A percentile compares a stretch with the other conserved stretches of the same genome.
phyloP scores from a whole-genome alignment of 2,329 filamentous ascomycete species.

The Phaeoacremonium minimum region DNA sequence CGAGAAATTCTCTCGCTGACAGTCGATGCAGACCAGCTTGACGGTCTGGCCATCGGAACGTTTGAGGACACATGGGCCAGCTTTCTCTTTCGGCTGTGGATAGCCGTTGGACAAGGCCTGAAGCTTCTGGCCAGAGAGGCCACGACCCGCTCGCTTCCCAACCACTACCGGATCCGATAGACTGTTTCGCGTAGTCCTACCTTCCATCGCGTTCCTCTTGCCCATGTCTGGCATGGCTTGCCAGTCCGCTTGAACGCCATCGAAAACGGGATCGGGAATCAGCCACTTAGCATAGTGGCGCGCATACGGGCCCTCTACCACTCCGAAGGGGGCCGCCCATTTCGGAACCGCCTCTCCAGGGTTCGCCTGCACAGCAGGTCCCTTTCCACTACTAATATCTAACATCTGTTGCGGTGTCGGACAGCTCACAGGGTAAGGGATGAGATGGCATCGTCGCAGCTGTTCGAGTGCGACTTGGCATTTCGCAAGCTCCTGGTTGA shows the following conservation, averaged over 20 bases:
- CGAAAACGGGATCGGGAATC: conserved; percentile 82
- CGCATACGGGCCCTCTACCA: conserved; percentile 87
- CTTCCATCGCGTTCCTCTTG: conserved; percentile 53
- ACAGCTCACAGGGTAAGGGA: conserved; percentile 76
- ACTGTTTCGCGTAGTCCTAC: conserved; percentile 75
- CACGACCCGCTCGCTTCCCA: conserved; percentile 48
- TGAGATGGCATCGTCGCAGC: conserved; percentile 84
- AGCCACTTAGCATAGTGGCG: conserved; percentile 96
- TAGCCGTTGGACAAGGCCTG: conserved; percentile 69
- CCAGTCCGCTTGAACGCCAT: conserved; percentile 55
- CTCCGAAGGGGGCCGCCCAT: conserved; percentile 85
- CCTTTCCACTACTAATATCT: conserved; percentile 70
- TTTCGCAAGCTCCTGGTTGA: conserved; percentile 94
- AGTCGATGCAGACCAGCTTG: conserved; percentile 86
- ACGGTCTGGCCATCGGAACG: conserved; percentile 82
- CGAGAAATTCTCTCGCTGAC: conserved; percentile 84
- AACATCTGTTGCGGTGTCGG: conserved; percentile 64
- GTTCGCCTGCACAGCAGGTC: conserved; percentile 60
- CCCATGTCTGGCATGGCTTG: conserved; percentile 34
- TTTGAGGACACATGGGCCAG: conserved; percentile 78
- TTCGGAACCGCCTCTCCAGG: conserved; percentile 63
- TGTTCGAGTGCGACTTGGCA: conserved; percentile 93
- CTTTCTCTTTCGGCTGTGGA: conserved; percentile 72
- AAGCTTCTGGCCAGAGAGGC: conserved; percentile 55
- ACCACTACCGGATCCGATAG: conserved; percentile 47